Base-by-base conservation (phyloP, 1,284 basidiomycete genomes). In the Erythrobasidium hasegawianum region DNA sequence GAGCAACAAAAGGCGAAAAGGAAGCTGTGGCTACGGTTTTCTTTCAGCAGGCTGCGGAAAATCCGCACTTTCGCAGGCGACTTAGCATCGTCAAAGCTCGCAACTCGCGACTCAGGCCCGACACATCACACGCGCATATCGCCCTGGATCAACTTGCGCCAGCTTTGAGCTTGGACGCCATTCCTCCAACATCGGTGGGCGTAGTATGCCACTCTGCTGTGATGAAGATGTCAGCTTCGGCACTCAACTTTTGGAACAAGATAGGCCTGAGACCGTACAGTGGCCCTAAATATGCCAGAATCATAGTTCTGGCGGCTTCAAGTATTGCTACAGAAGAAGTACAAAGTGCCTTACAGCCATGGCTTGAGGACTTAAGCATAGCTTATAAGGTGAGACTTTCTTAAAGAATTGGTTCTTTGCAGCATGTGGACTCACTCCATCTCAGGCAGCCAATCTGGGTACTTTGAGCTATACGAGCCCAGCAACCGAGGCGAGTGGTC, bases 201-300 rank as follows among this genome's bases (percentile, higher is more conserved):
- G 11, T 33, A 33, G 33, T 33, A 33, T 55, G 58, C 33, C 67
- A 68, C 5, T 52, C 68, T 0, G 53, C 71, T 81, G 75, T 89
- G 22, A 79, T 89, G 11, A 83, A 88, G 45, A 75, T 88, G 11
- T 76, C 84, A 16, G 84, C 87, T 2, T 75, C 86, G 1, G 85
- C 87, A 0, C 73, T 90, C 18, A 81, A 84, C 1, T 90, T 90
- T 75, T 91, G 89, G 89, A 84, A 87, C 69, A 90, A 88, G 73
- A 81, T 91, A 29, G 87, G 87, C 0, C 75, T 92, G 57, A 81
- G 81, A 27, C 89, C 89, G 0, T 80, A 83, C 40, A 81, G 81
- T 45, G 89, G 89, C 1, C 78, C 78, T 57, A 90, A 90, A 76
- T 80, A 90, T 70, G 80, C 87, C 0, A 55, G 52, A 26, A 55